Base-by-base conservation (phyloP, 2,329 filamentous ascomycete species). In the Didymella arachidicola region DNA sequence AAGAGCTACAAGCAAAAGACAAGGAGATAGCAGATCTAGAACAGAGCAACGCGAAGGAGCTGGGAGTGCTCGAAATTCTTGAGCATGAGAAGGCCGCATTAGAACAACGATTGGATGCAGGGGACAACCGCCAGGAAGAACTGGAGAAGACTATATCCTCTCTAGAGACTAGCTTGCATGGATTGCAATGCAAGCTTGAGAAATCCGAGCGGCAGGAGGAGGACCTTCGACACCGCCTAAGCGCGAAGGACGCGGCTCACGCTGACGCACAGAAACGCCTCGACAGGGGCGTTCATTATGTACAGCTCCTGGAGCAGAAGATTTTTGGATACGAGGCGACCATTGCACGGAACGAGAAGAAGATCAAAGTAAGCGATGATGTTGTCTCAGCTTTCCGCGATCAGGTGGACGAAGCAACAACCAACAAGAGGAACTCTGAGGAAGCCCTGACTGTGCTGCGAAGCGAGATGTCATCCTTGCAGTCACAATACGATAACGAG, bases 1-100 rank as follows among this genome's bases (percentile, higher is more conserved):
- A 62, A 10, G 63, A 72, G 16, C 32, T 77, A 29, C 62, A 73
- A 8, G 38, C 30, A 7, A 75, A 75, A 49, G 64, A 44, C 42
- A 59, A 57, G 11, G 68, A 74, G 56, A 68, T 78, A n/a, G 57
- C 59, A 7, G 48, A 65, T 14, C 60, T 77, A 27, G 68, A 76
- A 46, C 39, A 59, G 14, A 60, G 48, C 30, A 58, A 42, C 7
- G 55, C 50, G 7, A 48, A 66, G 10, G 62, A 67, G 41, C 58
- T 70, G 19, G 56, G 64, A n/a, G 59, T 57, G 6, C 65, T 77
- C 5, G 59, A 62, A 16, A 44, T 36, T 1, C 46, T 77, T 41
- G 64, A 70, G 30, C 57, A 67, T 27, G 69, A 73, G 11, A 74
- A 72, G 39, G 41, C 7, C 18, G 34, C 42, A 2, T 52, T 76